A percentile compares a stretch with the other conserved stretches of the same genome.
These are phyloP conservation scores for Phylloporus arenicola DNA, from an alignment of 768 basidiomycete species.

Conservation along the genomic window DNA sequence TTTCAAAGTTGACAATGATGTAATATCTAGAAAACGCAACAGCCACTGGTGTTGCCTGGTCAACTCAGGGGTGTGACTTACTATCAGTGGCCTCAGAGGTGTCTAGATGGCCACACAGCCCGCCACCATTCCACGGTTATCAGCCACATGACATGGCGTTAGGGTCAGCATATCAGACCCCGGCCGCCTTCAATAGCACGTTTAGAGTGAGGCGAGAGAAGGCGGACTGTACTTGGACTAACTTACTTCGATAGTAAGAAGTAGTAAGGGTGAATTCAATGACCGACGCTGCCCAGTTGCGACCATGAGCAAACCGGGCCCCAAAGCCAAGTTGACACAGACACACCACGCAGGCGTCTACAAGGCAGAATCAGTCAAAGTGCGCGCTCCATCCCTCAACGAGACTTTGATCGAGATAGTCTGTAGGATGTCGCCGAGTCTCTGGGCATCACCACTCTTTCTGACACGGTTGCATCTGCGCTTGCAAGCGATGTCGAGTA, in stretches of 20 bases:
- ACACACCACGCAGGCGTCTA: slow-evolving; percentile 55
- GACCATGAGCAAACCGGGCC: slow-evolving; percentile 37
- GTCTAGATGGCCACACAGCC: slow-evolving; percentile 7
- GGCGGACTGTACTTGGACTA: too few species aligned
- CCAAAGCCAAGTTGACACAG: slow-evolving; percentile 44
- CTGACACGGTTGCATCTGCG: slow-evolving; percentile 74
- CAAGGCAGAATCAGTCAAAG: slow-evolving; percentile 61
- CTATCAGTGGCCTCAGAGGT: not conserved
- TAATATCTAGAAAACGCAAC: slow-evolving; percentile 6
- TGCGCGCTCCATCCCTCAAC: slow-evolving; percentile 25
- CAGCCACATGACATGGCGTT: slow-evolving; percentile 5
- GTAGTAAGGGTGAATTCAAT: not conserved
- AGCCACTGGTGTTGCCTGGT: slow-evolving; percentile 2
- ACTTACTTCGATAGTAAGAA: too few species aligned
- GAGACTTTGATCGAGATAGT: slow-evolving; percentile 6
- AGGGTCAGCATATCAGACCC: not conserved
- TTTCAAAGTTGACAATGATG: not conserved
- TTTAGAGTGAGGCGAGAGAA: too few species aligned
- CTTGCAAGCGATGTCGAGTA: slow-evolving; percentile 97
- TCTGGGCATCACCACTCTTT: slow-evolving; percentile 65
- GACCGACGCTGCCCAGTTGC: not conserved
- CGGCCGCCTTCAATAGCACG: too few species aligned
- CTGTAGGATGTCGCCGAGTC: slow-evolving; percentile 87
- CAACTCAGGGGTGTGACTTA: slow-evolving; percentile 4
- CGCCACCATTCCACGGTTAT: not conserved